Percentiles rank a stretch among this genome's conserved stretches.
Evolutionary conservation across 768 basidiomycete species (phyloP).

Genomic region (Boletellus emodensis): DNA sequence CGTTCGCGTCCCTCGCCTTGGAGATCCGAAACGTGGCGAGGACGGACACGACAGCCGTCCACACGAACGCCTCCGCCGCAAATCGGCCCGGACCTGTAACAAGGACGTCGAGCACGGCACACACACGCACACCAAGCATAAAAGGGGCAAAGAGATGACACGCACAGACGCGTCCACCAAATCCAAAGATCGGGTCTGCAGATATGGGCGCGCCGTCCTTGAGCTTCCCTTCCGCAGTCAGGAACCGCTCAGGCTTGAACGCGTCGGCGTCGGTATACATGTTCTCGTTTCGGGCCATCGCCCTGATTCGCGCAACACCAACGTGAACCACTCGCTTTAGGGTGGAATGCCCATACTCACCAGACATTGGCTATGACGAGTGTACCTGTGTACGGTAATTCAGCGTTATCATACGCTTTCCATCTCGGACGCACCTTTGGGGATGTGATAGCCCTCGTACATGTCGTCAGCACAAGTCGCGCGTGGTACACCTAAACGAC

Average conservation of each 20-base stretch:
- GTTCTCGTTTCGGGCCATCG: conserved; percentile 21
- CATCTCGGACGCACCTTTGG: conserved; percentile 29
- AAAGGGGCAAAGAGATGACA: neutral
- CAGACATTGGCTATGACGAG: conserved; percentile 34
- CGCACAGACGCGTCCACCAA: neutral
- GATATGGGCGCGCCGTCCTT: conserved; percentile 3
- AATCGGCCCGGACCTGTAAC: conserved; percentile 8
- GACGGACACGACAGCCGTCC: conserved; percentile 20
- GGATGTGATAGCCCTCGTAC: conserved; percentile 37
- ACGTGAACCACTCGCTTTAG: neutral
- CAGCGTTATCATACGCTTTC: neutral
- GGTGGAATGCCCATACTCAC: conserved; percentile 12
- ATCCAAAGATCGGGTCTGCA: neutral
- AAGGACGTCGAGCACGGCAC: neutral
- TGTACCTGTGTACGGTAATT: conserved; percentile 14
- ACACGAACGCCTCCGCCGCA: conserved; percentile 19
- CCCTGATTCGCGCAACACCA: conserved; percentile 9
- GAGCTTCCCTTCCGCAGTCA: conserved; percentile 14
- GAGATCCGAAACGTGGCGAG: conserved; percentile 13
- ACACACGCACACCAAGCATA: too few species aligned
- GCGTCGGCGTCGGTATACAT: conserved; percentile 16
- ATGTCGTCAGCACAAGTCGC: conserved; percentile 21
- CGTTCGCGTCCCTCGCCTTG: conserved; percentile 21
- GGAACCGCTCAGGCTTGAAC: conserved; percentile 27
- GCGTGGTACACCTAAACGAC: conserved; percentile 22